These are phyloP conservation scores for Kernera saxatilis DNA, from an alignment of 345 rosid genomes.

Conservation along the genomic window DNA sequence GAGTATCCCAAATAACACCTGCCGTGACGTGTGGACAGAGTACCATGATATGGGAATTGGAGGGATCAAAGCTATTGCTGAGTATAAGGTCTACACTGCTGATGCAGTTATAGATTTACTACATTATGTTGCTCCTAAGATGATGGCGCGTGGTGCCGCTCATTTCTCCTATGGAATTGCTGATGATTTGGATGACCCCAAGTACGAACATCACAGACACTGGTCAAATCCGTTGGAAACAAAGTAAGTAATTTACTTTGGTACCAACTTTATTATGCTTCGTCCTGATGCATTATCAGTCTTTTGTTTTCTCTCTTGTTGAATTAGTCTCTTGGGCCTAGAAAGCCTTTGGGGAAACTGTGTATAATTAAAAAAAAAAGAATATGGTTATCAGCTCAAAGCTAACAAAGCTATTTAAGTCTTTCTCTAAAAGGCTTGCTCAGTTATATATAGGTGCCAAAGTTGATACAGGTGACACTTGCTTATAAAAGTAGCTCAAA, in stretches of 20 bases:
- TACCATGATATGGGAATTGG: slow-evolving; percentile 88
- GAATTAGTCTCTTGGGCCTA: too few relatives aligned
- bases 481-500: neutral
- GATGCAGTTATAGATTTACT: slow-evolving; percentile 65
- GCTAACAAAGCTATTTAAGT: neutral
- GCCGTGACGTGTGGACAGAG: slow-evolving; percentile 89
- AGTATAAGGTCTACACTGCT: slow-evolving; percentile 75
- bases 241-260: slow-evolving; percentile 46
- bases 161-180: slow-evolving; percentile 96
- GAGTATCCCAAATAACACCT: slow-evolving; percentile 59
- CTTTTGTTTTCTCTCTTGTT: neutral
- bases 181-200: slow-evolving; percentile 83
- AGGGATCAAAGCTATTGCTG: slow-evolving; percentile 79
- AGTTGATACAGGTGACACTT: neutral
- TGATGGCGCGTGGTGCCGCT: slow-evolving; percentile 82
- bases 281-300: neutral
- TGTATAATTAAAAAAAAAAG: too few relatives aligned
- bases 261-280: neutral
- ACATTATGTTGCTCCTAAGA: slow-evolving; percentile 82
- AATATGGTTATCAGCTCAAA: neutral
- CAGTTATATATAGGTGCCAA: neutral
- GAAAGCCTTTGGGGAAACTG: too few relatives aligned
- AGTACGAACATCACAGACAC: slow-evolving; percentile 68
- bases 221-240: slow-evolving; percentile 98
- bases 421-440: neutral